phyloP scores from a whole-genome alignment of 768 basidiomycete genomes.

The Daedaleopsis nitida region DNA sequence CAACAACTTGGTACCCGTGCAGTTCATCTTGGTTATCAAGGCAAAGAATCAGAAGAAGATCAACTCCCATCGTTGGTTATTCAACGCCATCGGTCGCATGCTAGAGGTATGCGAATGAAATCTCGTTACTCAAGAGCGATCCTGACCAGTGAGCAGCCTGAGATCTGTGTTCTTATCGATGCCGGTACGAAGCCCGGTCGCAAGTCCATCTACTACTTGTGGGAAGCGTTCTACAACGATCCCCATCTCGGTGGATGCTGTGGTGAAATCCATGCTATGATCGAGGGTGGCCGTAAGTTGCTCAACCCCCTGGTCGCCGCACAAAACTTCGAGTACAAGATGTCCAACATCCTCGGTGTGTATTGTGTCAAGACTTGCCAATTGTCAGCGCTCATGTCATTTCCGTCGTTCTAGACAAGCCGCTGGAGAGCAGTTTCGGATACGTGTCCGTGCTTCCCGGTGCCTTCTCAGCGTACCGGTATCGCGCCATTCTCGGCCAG shows the following conservation, averaged over 20 bases:
- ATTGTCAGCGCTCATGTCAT: not conserved
- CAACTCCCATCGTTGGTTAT: conserved; percentile 94
- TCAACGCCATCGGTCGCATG: conserved; percentile 88
- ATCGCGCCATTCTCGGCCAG: conserved; percentile 85
- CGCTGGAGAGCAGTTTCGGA: conserved; percentile 92
- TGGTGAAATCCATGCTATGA: conserved; percentile 97
- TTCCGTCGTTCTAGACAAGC: conserved; percentile 63
- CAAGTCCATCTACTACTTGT: conserved; percentile 93
- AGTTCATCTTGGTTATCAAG: conserved; percentile 89
- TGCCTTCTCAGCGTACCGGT: conserved; percentile 97
- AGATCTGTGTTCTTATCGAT: conserved; percentile 90
- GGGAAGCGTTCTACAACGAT: conserved; percentile 90
- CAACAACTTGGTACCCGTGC: conserved; percentile 91
- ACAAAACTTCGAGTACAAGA: conserved; percentile 98
- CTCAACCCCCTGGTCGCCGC: conserved; percentile 92
- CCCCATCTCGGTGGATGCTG: conserved; percentile 82
- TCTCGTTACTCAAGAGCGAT: not conserved
- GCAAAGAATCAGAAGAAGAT: conserved; percentile 97
- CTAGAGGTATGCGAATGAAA: conserved; percentile 54
- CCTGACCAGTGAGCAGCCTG: conserved; percentile 55
- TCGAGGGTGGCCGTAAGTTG: conserved; percentile 88
- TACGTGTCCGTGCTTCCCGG: conserved; percentile 95
- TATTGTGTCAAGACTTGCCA: not conserved
- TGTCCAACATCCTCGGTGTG: conserved; percentile 92
- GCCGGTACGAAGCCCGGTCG: conserved; percentile 97